Percentiles rank a stretch among this genome's conserved stretches.
phyloP scores from a whole-genome alignment of 345 rosid genomes.

The Luvunga scandens region DNA sequence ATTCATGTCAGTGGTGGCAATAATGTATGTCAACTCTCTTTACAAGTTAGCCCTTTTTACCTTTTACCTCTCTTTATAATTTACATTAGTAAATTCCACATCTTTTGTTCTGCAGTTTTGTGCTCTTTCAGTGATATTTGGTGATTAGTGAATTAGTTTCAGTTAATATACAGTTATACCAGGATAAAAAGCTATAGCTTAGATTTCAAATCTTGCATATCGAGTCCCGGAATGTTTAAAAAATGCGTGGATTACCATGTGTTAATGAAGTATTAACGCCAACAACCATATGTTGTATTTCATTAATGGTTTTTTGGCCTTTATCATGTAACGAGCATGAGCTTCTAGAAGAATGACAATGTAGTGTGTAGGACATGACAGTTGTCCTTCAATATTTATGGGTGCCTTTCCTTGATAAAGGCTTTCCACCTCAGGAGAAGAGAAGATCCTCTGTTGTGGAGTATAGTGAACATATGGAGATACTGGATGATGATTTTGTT shows the following conservation, averaged over 20 bases:
- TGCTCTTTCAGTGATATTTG: constrained; percentile 3
- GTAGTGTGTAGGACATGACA: background rate
- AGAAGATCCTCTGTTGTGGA: background rate
- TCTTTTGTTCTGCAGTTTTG: constrained; percentile 11
- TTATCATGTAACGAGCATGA: background rate
- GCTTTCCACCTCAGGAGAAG: background rate
- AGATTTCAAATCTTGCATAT: constrained; percentile 4
- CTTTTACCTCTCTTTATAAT: background rate
- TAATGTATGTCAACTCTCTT: constrained; percentile 45
- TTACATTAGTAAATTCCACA: background rate
- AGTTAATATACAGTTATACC: background rate
- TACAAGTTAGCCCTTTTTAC: background rate
- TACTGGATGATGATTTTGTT: background rate
- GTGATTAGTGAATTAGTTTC: background rate
- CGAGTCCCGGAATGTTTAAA: background rate
- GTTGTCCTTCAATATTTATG: background rate
- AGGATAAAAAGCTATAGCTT: background rate
- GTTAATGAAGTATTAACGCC: background rate
- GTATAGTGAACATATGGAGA: background rate
- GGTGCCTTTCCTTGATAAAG: background rate
- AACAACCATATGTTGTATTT: background rate
- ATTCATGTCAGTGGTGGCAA: constrained; percentile 75
- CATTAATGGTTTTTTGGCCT: background rate
- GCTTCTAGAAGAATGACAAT: background rate
- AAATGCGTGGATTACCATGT: background rate